Evolutionary conservation across 352 stramenopile species (phyloP).

Genomic region (Phytopythium delawarense): DNA sequence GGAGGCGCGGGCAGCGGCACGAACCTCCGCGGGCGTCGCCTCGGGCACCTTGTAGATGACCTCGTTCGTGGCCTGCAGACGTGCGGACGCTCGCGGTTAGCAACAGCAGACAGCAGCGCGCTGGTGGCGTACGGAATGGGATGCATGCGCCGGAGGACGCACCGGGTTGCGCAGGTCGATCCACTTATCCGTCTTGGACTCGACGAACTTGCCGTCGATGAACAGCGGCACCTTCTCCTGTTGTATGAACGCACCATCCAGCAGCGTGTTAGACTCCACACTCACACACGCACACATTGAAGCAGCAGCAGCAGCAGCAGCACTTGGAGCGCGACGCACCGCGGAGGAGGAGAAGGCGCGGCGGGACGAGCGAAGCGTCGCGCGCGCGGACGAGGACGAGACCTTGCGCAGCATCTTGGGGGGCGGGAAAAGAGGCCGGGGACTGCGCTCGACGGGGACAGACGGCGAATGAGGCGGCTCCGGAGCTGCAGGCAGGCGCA

Average conservation of each 20-base stretch:
- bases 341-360: slow-evolving; percentile 46
- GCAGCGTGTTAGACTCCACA: not conserved
- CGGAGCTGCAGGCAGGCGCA: not conserved
- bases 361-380: slow-evolving; percentile 15
- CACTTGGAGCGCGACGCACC: slow-evolving; percentile 9
- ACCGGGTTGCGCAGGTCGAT: slow-evolving; percentile 91
- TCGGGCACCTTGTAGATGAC: slow-evolving; percentile 85
- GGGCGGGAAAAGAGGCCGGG: not conserved
- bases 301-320: not conserved
- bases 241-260: not conserved
- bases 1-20: not conserved
- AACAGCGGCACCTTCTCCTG: slow-evolving; percentile 81
- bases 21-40: slow-evolving; percentile 77
- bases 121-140: not conserved
- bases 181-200: slow-evolving; percentile 89
- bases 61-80: slow-evolving; percentile 75
- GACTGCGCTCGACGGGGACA: slow-evolving; percentile 10
- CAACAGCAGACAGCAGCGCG: too few relatives aligned
- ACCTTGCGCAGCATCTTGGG: slow-evolving; percentile 24
- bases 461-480: slow-evolving; percentile 13
- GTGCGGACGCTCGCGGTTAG: slow-evolving; percentile 1
- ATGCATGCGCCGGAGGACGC: not conserved
- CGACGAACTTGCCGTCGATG: slow-evolving; percentile 92
- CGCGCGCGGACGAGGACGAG: slow-evolving; percentile 11
- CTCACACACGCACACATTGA: not conserved